Evolutionary conservation across 768 basidiomycete genomes (phyloP).

Genomic region (Podaxis sp.): DNA sequence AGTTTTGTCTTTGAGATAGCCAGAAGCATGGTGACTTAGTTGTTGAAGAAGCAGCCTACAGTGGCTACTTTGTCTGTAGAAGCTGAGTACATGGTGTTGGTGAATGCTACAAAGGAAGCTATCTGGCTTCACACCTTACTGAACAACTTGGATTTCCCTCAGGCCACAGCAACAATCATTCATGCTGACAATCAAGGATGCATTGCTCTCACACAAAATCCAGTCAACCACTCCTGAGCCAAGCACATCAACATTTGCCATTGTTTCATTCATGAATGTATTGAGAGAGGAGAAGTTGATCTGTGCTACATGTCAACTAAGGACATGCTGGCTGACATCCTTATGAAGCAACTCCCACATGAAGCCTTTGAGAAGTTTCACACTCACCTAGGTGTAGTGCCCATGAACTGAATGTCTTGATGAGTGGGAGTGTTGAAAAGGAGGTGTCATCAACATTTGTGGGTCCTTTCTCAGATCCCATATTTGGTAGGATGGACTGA

Average conservation of each 20-base stretch:
- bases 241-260: constrained; percentile 10
- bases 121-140: constrained; percentile 27
- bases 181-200: neutral
- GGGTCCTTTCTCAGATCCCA: too few relatives aligned
- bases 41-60: constrained; percentile 33
- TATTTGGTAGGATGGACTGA: too few relatives aligned
- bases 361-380: neutral
- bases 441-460: too few relatives aligned
- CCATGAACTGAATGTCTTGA: too few relatives aligned
- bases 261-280: neutral
- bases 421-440: too few relatives aligned
- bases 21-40: constrained; percentile 32
- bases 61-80: constrained; percentile 35
- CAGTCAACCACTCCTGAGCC: neutral
- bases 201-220: constrained; percentile 1
- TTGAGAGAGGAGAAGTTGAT: neutral
- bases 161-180: neutral
- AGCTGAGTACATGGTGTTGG: constrained; percentile 20
- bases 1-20: constrained; percentile 33
- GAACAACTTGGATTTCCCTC: constrained; percentile 16
- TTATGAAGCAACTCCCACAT: constrained; percentile 26
- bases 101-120: constrained; percentile 31
- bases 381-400: too few relatives aligned
- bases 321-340: constrained; percentile 24
- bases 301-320: constrained; percentile 26